A percentile compares a stretch with the other conserved stretches of the same genome.
phyloP scores from a whole-genome alignment of 805 yeast species.

The Sungouiozyma ichnusensis region DNA sequence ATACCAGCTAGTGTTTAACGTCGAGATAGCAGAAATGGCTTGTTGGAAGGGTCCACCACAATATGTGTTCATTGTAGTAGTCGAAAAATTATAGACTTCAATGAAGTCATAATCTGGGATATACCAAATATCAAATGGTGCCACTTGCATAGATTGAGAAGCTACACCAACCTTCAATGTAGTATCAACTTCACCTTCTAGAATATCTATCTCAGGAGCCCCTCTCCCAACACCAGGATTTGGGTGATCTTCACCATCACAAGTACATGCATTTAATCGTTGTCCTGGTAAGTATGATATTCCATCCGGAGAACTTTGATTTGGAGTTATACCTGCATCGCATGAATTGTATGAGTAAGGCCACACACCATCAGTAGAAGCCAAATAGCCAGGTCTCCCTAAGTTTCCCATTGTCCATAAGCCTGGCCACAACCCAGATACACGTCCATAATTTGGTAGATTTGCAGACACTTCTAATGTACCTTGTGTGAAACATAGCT shows the following conservation, averaged over 20 bases:
- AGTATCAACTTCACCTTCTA: constrained; percentile 73
- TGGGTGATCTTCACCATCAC: constrained; percentile 79
- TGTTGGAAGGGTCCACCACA: constrained; percentile 92
- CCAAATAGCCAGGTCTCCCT: constrained; percentile 83
- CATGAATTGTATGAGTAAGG: constrained; percentile 81
- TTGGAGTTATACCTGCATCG: constrained; percentile 91
- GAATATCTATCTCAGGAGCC: constrained; percentile 88
- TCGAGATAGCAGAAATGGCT: constrained; percentile 76
- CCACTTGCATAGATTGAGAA: constrained; percentile 86
- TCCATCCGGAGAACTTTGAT: constrained; percentile 86
- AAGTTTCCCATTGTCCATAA: constrained; percentile 89
- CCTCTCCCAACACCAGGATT: constrained; percentile 84
- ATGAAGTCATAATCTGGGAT: constrained; percentile 77
- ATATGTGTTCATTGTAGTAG: constrained; percentile 80
- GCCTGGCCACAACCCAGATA: constrained; percentile 93
- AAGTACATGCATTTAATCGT: constrained; percentile 63
- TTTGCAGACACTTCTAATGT: constrained; percentile 62
- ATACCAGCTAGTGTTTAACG: constrained; percentile 77
- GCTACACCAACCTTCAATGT: constrained; percentile 54
- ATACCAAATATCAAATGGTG: constrained; percentile 93
- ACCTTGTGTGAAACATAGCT: constrained; percentile 83
- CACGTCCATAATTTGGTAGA: constrained; percentile 69
- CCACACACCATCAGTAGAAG: constrained; percentile 90
- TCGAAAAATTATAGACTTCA: constrained; percentile 55
- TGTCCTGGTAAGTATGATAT: constrained; percentile 82